phyloP scores from a whole-genome alignment of 371 early-diverging fungal species.

The Mortierella sp. region DNA sequence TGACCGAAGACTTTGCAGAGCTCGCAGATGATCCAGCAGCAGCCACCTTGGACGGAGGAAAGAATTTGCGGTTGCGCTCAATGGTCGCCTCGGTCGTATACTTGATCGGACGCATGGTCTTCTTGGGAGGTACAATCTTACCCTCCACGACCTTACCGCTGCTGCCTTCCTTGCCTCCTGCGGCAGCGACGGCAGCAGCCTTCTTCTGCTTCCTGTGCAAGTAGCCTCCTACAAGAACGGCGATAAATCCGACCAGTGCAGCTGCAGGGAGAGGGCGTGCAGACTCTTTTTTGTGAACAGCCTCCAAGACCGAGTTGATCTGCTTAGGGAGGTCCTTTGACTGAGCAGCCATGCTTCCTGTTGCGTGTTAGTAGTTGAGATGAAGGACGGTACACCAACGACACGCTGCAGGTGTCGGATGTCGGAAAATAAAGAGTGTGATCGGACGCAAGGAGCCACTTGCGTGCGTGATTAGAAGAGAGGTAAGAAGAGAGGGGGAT shows the following conservation, averaged over 20 bases:
- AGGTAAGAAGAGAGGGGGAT: background rate
- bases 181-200: constrained; percentile 23
- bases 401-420: background rate
- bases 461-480: background rate
- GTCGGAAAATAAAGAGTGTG: constrained; percentile 1
- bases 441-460: background rate
- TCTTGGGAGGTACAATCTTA: constrained; percentile 35
- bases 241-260: constrained; percentile 44
- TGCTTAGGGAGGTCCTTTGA: constrained; percentile 55
- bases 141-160: constrained; percentile 13
- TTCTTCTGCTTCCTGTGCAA: constrained; percentile 44
- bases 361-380: background rate
- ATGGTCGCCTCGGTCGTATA: constrained; percentile 34
- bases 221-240: constrained; percentile 46
- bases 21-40: constrained; percentile 42
- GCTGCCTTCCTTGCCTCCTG: background rate
- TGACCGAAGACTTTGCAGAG: constrained; percentile 46
- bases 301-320: constrained; percentile 54
- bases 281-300: constrained; percentile 35
- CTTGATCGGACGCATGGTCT: constrained; percentile 30
- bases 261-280: constrained; percentile 44
- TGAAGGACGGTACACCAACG: background rate
- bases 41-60: constrained; percentile 51
- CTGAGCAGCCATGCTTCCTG: constrained; percentile 33
- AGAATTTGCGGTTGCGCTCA: constrained; percentile 51